Conservation (phyloP, 768 basidiomycete genomes). For the Lenzites betulinus region DNA sequence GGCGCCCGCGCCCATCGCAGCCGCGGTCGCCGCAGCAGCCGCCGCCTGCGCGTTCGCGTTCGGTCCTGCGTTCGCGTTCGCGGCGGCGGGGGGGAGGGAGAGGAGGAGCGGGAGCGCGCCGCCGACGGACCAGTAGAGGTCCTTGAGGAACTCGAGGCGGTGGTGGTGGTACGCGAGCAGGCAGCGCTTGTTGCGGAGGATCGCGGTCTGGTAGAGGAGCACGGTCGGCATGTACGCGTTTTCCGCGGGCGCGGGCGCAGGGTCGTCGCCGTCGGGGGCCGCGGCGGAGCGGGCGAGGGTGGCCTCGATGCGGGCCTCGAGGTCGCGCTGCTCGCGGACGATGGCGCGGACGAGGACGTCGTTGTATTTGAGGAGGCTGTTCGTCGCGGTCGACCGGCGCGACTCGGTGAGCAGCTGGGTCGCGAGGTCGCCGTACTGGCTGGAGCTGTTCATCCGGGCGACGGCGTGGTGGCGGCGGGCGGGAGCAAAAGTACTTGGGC, state of each 20-base stretch:
- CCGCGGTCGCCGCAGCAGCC: not conserved
- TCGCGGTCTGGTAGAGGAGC: conserved; percentile 85
- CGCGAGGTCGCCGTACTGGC: conserved; percentile 82
- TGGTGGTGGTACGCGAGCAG: conserved; percentile 91
- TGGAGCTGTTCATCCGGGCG: conserved; percentile 49
- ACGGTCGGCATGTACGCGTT: conserved; percentile 54
- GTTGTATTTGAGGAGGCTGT: conserved; percentile 90
- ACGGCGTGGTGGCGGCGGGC: too few relatives aligned
- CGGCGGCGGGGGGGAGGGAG: conserved; percentile 41
- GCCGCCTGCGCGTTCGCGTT: not conserved
- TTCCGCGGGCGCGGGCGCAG: conserved; percentile 30
- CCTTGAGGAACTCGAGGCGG: conserved; percentile 78
- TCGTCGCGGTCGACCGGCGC: conserved; percentile 79
- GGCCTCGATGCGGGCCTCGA: conserved; percentile 57
- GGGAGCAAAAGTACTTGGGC: too few relatives aligned
- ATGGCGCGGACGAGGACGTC: conserved; percentile 83
- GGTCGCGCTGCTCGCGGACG: conserved; percentile 88
- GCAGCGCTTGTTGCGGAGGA: conserved; percentile 93
- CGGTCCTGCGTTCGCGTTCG: not conserved
- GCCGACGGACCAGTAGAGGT: conserved; percentile 88
- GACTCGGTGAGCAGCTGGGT: conserved; percentile 88
- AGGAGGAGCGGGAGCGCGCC: conserved; percentile 87
- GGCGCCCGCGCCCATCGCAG: not conserved
- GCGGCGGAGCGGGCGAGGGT: conserved; percentile 33
- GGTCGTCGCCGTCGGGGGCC: conserved; percentile 32